Base-by-base conservation (phyloP, 331 rosid genomes). In the Prunus yedoensis region DNA sequence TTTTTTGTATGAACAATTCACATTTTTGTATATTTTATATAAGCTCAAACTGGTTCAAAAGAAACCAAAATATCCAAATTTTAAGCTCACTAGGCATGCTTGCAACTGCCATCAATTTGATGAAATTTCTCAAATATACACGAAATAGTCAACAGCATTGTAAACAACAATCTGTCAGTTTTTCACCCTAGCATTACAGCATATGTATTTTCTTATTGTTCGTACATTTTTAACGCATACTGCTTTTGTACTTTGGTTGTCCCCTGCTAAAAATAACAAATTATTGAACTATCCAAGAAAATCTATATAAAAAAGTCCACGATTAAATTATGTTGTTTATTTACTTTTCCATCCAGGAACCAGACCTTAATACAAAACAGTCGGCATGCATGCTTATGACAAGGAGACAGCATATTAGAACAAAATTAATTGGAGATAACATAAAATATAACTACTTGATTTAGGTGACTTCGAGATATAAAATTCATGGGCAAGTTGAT, bases 71-170 rank as follows among this genome's bases (percentile, higher is more conserved):
- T 25, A 5, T 58, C 16, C 15, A 23, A 4, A 58, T 25, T 2
- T 58, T 61, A 61, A 61, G 35, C 14, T 61, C 66, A 27, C 66
- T 28, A 61, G 4, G 43, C 43, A 61, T 61, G 43, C 63, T 58
- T 21, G 63, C 63, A 58, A 58, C 32, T 58, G 32, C 66, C 66
- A 41, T 28, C 66, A 60, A 25, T 25, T 25, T 61, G 66, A 60
- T 61, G 64, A 25, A 59, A 11, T 20, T 56, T n/a, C 27, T 56
- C 61, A 56, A n/a, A 56, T 56, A 8, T 56, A 56, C 61, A 21
- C 28, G 1, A 56, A 56, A 56, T 3, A 23, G 51, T 46, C 61
- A 56, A 23, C 10, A 13, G 10, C 32, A 59, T 10, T 23, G 64
- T 23, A 27, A 60, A 27, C 10, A 8, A 13, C 27, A 16, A 59